These are phyloP conservation scores for Trypanosomatidae sp. DNA, from an alignment of 208 protist species.

Conservation along the genomic window DNA sequence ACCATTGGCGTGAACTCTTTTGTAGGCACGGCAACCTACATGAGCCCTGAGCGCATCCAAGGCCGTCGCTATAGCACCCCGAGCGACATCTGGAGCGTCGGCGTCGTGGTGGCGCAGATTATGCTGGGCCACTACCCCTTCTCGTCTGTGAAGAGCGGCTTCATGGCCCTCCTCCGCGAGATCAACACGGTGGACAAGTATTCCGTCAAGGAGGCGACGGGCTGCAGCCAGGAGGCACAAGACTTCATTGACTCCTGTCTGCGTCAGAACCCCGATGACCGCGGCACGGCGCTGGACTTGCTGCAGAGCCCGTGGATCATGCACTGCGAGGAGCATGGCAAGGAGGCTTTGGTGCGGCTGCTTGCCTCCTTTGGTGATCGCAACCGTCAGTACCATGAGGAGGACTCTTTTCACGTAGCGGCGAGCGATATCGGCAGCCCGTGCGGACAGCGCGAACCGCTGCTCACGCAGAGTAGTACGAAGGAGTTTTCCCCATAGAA, in stretches of 20 bases:
- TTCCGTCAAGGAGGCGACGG: slow-evolving; percentile 30
- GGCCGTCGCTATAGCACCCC: slow-evolving; percentile 75
- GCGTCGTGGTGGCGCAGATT: slow-evolving; percentile 72
- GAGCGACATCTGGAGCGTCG: slow-evolving; percentile 90
- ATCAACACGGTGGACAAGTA: slow-evolving; percentile 69
- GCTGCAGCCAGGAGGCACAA: slow-evolving; percentile 62
- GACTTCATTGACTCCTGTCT: slow-evolving; percentile 79
- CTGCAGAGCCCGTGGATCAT: slow-evolving; percentile 72
- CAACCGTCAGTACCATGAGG: slow-evolving; percentile 36
- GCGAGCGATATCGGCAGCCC: neutral
- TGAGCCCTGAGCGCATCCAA: slow-evolving; percentile 87
- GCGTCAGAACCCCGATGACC: slow-evolving; percentile 57
- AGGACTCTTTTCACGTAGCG: slow-evolving; percentile 17
- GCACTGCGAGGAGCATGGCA: slow-evolving; percentile 56
- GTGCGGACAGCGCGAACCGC: neutral
- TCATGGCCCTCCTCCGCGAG: slow-evolving; percentile 80
- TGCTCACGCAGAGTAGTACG: neutral
- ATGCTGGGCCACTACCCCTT: slow-evolving; percentile 78
- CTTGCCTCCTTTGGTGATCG: slow-evolving; percentile 48
- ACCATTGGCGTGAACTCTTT: slow-evolving; percentile 87
- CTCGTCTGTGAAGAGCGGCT: slow-evolving; percentile 49
- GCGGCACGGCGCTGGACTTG: slow-evolving; percentile 59
- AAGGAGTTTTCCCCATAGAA: no score
- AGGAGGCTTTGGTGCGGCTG: slow-evolving; percentile 45
- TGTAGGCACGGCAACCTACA: slow-evolving; percentile 87